Evolutionary conservation across 176 grass and related monocot genomes (phyloP).

Genomic region (Tuctoria greenei): DNA sequence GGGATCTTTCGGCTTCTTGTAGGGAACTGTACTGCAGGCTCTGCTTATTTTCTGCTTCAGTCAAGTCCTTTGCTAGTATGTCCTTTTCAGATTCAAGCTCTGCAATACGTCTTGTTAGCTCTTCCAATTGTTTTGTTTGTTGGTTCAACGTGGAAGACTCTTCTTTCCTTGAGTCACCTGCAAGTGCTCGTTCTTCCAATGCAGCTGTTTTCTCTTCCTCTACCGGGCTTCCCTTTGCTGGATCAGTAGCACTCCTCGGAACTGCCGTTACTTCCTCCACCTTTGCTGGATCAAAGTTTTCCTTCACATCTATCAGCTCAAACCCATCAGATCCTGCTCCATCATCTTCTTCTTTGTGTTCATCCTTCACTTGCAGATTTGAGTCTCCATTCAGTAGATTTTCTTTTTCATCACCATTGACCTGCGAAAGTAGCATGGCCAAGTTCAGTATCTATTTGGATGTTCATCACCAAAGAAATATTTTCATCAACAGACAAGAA

Average conservation of each 20-base stretch:
- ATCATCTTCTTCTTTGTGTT: conserved; percentile 62
- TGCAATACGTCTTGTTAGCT: conserved; percentile 55
- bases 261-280: conserved; percentile 33
- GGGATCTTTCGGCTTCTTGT: conserved; percentile 63
- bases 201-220: conserved; percentile 38
- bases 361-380: conserved; percentile 43
- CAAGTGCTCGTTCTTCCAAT: conserved; percentile 38
- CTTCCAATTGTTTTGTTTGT: conserved; percentile 48
- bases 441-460: conserved; percentile 31
- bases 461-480: background rate
- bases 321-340: conserved; percentile 69
- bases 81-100: conserved; percentile 77
- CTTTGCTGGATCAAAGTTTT: conserved; percentile 35
- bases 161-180: conserved; percentile 27
- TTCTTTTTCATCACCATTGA: conserved; percentile 43
- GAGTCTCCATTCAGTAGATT: conserved; percentile 41
- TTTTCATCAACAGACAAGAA: background rate
- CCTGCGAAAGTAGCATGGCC: conserved; percentile 40
- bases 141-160: conserved; percentile 48
- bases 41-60: conserved; percentile 74
- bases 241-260: background rate
- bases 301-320: conserved; percentile 66
- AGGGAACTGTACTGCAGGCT: conserved; percentile 55
- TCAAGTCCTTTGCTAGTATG: conserved; percentile 50
- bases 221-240: conserved; percentile 20